Evolutionary conservation across 2,329 filamentous ascomycete species (phyloP), one percentile per base, ranked within the genome.

Genomic region (Monosporascus sp.): DNA sequence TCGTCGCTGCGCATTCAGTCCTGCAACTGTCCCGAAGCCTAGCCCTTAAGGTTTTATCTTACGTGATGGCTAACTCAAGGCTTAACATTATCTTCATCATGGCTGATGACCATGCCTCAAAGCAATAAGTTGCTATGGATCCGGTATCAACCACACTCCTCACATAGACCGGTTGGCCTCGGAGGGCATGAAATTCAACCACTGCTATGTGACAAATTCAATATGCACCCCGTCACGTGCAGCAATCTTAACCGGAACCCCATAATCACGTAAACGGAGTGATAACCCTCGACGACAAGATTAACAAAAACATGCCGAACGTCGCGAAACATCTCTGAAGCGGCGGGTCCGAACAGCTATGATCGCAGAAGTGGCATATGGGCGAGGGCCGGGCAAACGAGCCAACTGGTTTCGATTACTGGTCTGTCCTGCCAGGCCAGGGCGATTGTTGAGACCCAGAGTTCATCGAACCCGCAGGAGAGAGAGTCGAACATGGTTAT

Each of bases 181-280:
- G 1, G 76, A 79, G 53, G 77, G 77, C 17, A 77, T 79, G 73
- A 63, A 63, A 9, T 79, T 80, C 61, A 74, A 79, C 56, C 77
- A 80, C 57, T 80, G 76, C 62, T 80, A 80, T 55, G 77, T 80
- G 8, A 80, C 77, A 22, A 80, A 80, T 60, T 72, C 68, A 20
- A 79, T 80, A 50, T 80, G 77, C 59, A 80, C 77, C 2, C 77
- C 78, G 0, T 78, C 74, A 2, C 70, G 77, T 7, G 78, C 77
- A 0, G 69, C 76, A 3, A 78, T 81, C 48, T 59, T 80, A 7
- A 75, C 71, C 0, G 77, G 77, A 7, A 79, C 73, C 73, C 0
- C 72, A 80, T 57, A 80, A 79, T 60, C 77, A 80, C 54, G 76
- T 79, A 57, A 80, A 80, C 51, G 73, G 72, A 1, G 78, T 80